phyloP scores from a whole-genome alignment of 2,329 filamentous ascomycete genomes.

The Pestalotiopsis sp. region DNA sequence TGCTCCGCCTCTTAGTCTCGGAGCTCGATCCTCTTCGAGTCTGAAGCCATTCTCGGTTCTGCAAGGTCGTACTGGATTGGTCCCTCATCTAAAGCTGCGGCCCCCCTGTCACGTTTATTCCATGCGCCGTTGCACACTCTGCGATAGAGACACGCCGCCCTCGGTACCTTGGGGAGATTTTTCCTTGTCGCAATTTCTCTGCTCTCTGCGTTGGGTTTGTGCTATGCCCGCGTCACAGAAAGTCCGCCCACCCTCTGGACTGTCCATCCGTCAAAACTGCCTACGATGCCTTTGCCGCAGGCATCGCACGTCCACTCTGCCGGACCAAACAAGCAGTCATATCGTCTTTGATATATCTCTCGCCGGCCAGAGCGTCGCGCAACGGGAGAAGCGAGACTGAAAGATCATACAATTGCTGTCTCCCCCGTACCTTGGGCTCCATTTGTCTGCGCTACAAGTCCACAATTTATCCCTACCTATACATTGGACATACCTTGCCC shows the following conservation, averaged over 20 bases:
- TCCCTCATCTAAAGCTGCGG: slow-evolving; percentile 51
- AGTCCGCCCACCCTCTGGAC: slow-evolving; percentile 25
- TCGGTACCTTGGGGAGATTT: background rate
- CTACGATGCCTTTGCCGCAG: slow-evolving; percentile 24
- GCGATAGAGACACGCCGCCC: slow-evolving; percentile 33
- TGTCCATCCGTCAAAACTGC: slow-evolving; percentile 23
- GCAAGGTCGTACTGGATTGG: slow-evolving; percentile 45
- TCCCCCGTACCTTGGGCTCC: slow-evolving; percentile 24
- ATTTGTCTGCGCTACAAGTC: slow-evolving; percentile 16
- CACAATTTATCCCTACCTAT: slow-evolving; percentile 28
- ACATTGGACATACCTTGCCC: slow-evolving; percentile 28
- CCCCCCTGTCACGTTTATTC: slow-evolving; percentile 52
- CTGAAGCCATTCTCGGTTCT: slow-evolving; percentile 45
- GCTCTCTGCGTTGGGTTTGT: background rate
- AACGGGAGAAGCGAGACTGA: background rate
- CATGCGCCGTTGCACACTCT: slow-evolving; percentile 48
- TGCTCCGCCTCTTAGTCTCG: slow-evolving; percentile 48
- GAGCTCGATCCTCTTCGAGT: slow-evolving; percentile 51
- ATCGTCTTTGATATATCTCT: slow-evolving; percentile 28
- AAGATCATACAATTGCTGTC: slow-evolving; percentile 24
- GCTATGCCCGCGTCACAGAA: slow-evolving; percentile 16
- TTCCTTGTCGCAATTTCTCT: background rate
- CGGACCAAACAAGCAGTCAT: slow-evolving; percentile 28
- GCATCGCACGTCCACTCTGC: slow-evolving; percentile 27
- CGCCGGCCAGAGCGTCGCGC: background rate